Percentiles rank a stretch among this genome's conserved stretches.
phyloP scores from a whole-genome alignment of 2,329 filamentous ascomycete genomes.

The Ambrosiella xylebori region DNA sequence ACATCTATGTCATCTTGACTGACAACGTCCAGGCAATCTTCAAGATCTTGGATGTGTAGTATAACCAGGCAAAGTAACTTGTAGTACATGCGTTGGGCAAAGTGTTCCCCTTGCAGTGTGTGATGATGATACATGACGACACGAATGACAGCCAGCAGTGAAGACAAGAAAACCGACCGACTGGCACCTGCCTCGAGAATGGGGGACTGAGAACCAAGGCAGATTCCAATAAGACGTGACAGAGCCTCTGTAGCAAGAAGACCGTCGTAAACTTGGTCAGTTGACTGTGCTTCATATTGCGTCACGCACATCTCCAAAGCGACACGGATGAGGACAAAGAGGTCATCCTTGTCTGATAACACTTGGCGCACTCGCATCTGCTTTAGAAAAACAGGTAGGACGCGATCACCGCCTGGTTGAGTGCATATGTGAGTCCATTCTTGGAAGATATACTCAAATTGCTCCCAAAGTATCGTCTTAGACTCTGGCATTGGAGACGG shows the following conservation, averaged over 20 bases:
- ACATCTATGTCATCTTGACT: not conserved
- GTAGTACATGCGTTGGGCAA: constrained; percentile 83
- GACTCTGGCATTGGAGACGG: constrained; percentile 26
- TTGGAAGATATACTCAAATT: constrained; percentile 87
- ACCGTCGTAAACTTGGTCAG: constrained; percentile 39
- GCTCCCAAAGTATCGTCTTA: constrained; percentile 52
- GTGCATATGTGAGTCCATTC: constrained; percentile 81
- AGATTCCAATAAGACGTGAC: constrained; percentile 58
- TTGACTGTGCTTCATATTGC: constrained; percentile 55
- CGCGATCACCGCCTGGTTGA: constrained; percentile 58
- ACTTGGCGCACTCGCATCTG: constrained; percentile 63
- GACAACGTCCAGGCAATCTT: not conserved
- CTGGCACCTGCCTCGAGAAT: constrained; percentile 3
- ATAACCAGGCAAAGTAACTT: constrained; percentile 62
- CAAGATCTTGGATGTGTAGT: constrained; percentile 51
- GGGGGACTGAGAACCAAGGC: constrained; percentile 30
- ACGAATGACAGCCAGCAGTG: constrained; percentile 58
- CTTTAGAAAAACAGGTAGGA: constrained; percentile 60
- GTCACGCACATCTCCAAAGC: constrained; percentile 66
- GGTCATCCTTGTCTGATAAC: constrained; percentile 57
- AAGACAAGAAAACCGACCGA: constrained; percentile 58
- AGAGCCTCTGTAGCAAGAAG: constrained; percentile 53
- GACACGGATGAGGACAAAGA: constrained; percentile 61
- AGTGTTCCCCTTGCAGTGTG: constrained; percentile 58
- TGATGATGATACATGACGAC: constrained; percentile 77